phyloP scores from a whole-genome alignment of 495 filamentous ascomycete species.

The Daldinia vernicosa region DNA sequence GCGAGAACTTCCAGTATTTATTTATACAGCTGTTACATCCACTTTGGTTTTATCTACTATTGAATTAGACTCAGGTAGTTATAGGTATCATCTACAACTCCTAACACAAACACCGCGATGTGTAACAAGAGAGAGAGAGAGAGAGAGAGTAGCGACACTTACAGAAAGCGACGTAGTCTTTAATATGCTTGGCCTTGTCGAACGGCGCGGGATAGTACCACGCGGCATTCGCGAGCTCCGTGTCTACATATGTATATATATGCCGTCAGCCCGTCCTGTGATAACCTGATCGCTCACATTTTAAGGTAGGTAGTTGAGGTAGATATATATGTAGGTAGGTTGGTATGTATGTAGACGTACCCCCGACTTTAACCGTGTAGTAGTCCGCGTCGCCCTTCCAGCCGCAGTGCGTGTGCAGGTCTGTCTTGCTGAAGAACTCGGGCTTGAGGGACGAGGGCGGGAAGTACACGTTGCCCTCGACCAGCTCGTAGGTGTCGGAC shows the following conservation, averaged over 20 bases:
- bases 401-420: conserved; percentile 62
- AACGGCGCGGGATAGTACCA: conserved; percentile 73
- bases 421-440: conserved; percentile 47
- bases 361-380: conserved; percentile 68
- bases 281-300: too few relatives aligned
- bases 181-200: conserved; percentile 65
- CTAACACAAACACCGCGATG: background rate
- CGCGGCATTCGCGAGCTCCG: conserved; percentile 66
- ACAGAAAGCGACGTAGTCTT: conserved; percentile 75
- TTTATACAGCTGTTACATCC: conserved; percentile 37
- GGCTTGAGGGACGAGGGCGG: conserved; percentile 58
- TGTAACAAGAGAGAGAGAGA: background rate
- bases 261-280: too few relatives aligned
- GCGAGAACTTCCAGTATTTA: background rate
- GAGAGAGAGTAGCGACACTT: conserved; percentile 42
- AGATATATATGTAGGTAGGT: background rate
- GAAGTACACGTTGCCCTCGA: conserved; percentile 80
- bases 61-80: conserved; percentile 14
- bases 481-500: conserved; percentile 67
- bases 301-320: conserved; percentile 1
- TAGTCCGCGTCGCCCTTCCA: conserved; percentile 79
- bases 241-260: conserved; percentile 57
- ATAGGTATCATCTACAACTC: background rate
- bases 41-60: conserved; percentile 56
- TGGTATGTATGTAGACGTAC: conserved; percentile 42